Conservation (phyloP, 1,284 basidiomycete genomes). For the Paramarasmius palmivorus region DNA sequence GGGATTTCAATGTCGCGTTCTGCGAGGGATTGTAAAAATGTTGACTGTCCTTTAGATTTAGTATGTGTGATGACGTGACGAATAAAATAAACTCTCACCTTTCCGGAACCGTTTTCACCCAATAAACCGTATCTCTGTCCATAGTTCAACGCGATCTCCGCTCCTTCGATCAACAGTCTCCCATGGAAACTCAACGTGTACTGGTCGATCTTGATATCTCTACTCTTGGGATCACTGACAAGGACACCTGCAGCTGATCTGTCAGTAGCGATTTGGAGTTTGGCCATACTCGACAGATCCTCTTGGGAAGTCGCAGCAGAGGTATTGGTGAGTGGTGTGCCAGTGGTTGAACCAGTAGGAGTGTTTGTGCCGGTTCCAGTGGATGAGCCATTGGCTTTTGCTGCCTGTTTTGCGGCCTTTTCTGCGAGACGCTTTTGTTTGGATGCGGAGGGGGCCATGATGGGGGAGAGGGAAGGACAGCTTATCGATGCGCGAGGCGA, state of each 20-base stretch:
- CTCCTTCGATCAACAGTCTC: conserved; percentile 88
- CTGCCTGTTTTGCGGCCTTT: conserved; percentile 85
- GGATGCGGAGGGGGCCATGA: conserved; percentile 76
- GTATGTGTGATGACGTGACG: conserved; percentile 7
- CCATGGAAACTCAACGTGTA: conserved; percentile 98
- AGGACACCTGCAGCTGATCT: conserved; percentile 79
- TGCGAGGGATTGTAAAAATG: conserved; percentile 76
- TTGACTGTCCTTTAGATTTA: conserved; percentile 44
- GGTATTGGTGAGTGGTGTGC: conserved; percentile 79
- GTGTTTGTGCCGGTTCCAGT: conserved; percentile 42
- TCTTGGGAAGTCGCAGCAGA: conserved; percentile 77
- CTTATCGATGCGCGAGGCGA: background rate
- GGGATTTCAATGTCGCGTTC: conserved; percentile 96
- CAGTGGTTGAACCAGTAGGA: conserved; percentile 63
- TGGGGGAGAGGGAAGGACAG: background rate
- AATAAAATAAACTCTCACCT: conserved; percentile 56
- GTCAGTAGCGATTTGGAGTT: conserved; percentile 85
- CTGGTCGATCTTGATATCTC: conserved; percentile 97
- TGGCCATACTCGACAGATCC: conserved; percentile 81
- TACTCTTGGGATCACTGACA: conserved; percentile 87
- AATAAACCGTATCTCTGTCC: conserved; percentile 95
- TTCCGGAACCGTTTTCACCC: conserved; percentile 97
- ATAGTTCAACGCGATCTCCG: conserved; percentile 92
- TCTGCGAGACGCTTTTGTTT: conserved; percentile 88
- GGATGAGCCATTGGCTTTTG: conserved; percentile 46